Conservation (phyloP, 2,329 filamentous ascomycete species). For the Penicillium digitatum region DNA sequence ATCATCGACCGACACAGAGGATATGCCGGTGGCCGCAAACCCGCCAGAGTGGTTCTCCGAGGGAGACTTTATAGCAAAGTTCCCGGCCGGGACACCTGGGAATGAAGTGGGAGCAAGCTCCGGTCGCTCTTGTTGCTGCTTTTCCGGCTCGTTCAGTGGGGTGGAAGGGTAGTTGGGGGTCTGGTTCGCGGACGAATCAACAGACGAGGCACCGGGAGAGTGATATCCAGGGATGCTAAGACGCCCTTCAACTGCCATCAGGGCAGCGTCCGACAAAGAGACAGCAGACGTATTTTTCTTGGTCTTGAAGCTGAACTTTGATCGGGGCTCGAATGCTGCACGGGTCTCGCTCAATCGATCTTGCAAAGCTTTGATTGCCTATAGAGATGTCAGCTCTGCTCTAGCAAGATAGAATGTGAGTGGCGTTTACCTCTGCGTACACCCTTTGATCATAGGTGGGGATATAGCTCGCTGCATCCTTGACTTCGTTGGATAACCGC, state of each 20-base stretch:
- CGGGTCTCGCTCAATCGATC: conserved; percentile 72
- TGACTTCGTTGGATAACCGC: conserved; percentile 75
- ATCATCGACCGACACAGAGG: conserved; percentile 60
- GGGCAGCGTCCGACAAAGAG: conserved; percentile 55
- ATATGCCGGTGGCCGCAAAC: conserved; percentile 55
- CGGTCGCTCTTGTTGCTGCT: conserved; percentile 33
- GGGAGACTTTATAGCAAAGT: conserved; percentile 22
- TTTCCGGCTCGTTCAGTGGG: conserved; percentile 35
- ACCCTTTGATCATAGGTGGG: conserved; percentile 86
- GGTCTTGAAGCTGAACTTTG: conserved; percentile 78
- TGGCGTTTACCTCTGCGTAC: conserved; percentile 65
- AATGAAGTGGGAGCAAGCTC: conserved; percentile 37
- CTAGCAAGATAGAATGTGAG: neutral
- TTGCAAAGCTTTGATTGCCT: conserved; percentile 75
- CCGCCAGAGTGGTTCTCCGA: conserved; percentile 38
- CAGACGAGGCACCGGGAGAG: conserved; percentile 42
- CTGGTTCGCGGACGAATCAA: conserved; percentile 36
- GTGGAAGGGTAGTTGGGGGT: conserved; percentile 38
- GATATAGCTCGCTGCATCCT: conserved; percentile 75
- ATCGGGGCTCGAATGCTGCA: conserved; percentile 65
- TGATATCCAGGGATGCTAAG: conserved; percentile 43
- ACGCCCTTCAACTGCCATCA: conserved; percentile 49
- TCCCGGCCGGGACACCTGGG: conserved; percentile 23
- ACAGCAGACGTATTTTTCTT: conserved; percentile 54
- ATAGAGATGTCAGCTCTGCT: conserved; percentile 20